Conservation (phyloP, 805 yeast species). For the Metschnikowia gruessii region DNA sequence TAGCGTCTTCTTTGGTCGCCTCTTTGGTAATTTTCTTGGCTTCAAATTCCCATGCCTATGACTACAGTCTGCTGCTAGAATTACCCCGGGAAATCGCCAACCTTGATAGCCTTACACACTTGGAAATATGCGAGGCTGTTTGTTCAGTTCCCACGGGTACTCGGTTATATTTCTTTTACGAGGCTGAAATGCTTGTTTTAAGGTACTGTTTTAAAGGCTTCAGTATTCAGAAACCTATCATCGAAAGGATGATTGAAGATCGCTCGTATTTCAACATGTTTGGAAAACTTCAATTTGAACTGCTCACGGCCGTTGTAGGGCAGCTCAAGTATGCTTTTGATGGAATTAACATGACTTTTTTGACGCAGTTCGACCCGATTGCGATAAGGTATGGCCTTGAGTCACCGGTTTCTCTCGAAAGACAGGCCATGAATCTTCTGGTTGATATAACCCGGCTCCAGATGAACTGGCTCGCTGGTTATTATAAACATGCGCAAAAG, state of each 20-base stretch:
- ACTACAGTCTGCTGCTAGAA: background rate
- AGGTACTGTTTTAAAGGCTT: background rate
- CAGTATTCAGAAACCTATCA: background rate
- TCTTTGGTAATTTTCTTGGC: background rate
- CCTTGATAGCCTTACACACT: background rate
- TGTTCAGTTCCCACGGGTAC: background rate
- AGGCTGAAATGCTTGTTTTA: constrained; percentile 7
- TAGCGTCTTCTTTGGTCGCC: too few species aligned
- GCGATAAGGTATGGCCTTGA: background rate
- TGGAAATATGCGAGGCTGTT: constrained; percentile 6
- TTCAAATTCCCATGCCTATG: background rate
- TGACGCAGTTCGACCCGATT: background rate
- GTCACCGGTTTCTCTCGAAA: background rate
- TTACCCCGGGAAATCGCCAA: background rate
- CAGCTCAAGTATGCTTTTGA: background rate
- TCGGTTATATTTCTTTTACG: background rate
- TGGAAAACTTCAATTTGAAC: background rate
- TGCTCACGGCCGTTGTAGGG: background rate
- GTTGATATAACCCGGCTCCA: background rate
- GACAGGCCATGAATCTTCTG: background rate
- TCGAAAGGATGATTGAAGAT: background rate
- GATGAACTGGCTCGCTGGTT: background rate
- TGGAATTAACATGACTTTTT: constrained; percentile 1
- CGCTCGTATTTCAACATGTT: background rate
- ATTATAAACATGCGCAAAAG: background rate